Percentiles rank a stretch among this genome's conserved stretches.
These are phyloP conservation scores for Saksenaea oblongispora DNA, from an alignment of 371 early-diverging fungal genomes.

Conservation along the genomic window DNA sequence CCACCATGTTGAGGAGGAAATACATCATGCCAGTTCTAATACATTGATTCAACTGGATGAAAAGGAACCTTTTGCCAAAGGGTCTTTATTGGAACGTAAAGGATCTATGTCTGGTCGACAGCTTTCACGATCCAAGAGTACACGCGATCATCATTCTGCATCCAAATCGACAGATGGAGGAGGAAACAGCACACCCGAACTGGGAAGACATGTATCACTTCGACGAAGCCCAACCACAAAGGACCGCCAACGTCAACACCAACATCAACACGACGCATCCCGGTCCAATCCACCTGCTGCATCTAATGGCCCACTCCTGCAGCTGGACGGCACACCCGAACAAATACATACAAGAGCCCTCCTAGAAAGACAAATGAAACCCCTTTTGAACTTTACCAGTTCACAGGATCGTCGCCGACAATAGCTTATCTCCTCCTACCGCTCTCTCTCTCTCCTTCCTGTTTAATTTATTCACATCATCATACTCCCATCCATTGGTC, in stretches of 20 bases:
- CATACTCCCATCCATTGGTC: background rate
- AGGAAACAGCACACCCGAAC: background rate
- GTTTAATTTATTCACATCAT: background rate
- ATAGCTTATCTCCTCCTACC: background rate
- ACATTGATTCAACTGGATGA: constrained; percentile 48
- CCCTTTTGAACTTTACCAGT: constrained; percentile 39
- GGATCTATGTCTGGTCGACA: constrained; percentile 6
- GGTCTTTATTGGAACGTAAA: constrained; percentile 39
- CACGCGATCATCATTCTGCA: constrained; percentile 20
- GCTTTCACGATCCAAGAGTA: constrained; percentile 39
- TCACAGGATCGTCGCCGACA: constrained; percentile 8
- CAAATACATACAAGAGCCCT: constrained; percentile 39
- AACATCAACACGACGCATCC: constrained; percentile 30
- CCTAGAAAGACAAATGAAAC: constrained; percentile 47
- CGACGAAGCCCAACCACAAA: constrained; percentile 36
- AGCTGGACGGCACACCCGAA: constrained; percentile 38
- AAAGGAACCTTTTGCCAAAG: constrained; percentile 40
- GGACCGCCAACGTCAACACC: constrained; percentile 5
- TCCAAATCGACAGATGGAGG: background rate
- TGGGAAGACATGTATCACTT: constrained; percentile 30
- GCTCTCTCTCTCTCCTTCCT: background rate
- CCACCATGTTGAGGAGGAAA: constrained; percentile 4
- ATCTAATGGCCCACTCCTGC: constrained; percentile 29
- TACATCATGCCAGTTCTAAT: constrained; percentile 1
- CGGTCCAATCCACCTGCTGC: constrained; percentile 21